A percentile compares a stretch with the other conserved stretches of the same genome.
These are phyloP conservation scores for Solanum virginianum DNA, from an alignment of 257 asterid genomes.

Conservation along the genomic window DNA sequence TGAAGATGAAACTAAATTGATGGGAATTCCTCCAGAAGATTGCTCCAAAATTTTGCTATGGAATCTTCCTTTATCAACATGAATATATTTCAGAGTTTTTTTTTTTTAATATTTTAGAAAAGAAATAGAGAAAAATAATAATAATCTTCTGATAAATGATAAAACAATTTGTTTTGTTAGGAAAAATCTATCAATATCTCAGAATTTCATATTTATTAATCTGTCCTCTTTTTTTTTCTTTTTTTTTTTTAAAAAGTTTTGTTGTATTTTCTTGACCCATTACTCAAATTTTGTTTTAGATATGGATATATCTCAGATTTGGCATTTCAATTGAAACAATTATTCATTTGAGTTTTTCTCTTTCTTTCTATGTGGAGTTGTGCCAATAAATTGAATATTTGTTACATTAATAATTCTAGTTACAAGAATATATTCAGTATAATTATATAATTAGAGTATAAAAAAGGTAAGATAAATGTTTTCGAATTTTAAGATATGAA, in stretches of 20 bases:
- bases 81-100: not conserved
- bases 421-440: not conserved
- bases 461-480: fast-evolving
- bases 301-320: not conserved
- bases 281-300: not conserved
- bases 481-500: not conserved
- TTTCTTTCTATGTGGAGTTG: not conserved
- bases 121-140: not conserved
- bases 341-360: not conserved
- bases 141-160: not conserved
- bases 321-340: not conserved
- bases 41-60: slow-evolving; percentile 69
- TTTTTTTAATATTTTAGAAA: not conserved
- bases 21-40: slow-evolving; percentile 55
- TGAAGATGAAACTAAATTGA: slow-evolving; percentile 77
- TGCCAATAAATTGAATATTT: not conserved
- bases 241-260: not conserved
- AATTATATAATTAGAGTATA: not conserved
- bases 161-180: not conserved
- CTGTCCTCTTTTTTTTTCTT: not conserved
- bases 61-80: slow-evolving; percentile 35
- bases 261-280: not conserved
- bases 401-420: not conserved
- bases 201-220: not conserved
- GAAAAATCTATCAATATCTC: not conserved